A percentile compares a stretch with the other conserved stretches of the same genome.
Evolutionary conservation across 2,329 filamentous ascomycete species (phyloP).

Genomic region (Neocucurbitaria cava): DNA sequence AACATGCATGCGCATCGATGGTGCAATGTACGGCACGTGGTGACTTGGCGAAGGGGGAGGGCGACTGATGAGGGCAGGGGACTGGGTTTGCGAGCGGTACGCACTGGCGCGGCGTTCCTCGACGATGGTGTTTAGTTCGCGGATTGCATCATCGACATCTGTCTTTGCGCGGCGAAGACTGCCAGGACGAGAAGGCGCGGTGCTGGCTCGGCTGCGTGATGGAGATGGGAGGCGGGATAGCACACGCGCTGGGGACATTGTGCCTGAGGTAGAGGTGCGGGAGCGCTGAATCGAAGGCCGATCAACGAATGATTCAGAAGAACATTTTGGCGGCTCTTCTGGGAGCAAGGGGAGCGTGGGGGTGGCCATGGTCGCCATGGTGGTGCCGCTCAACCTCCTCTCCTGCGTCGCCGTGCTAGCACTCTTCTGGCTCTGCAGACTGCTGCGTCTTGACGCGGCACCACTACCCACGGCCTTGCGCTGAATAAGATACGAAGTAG

Average conservation of each 20-base stretch:
- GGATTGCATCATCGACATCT: slow-evolving; percentile 55
- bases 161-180: slow-evolving; percentile 47
- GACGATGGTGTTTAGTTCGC: slow-evolving; percentile 58
- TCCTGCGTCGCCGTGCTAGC: slow-evolving; percentile 20
- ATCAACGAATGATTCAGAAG: slow-evolving; percentile 25
- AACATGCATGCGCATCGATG: slow-evolving; percentile 53
- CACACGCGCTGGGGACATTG: slow-evolving; percentile 29
- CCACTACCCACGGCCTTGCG: slow-evolving; percentile 41
- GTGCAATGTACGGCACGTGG: slow-evolving; percentile 57
- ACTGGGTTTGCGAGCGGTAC: slow-evolving; percentile 38
- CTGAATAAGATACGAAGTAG: slow-evolving; percentile 38
- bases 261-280: slow-evolving; percentile 35
- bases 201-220: slow-evolving; percentile 45
- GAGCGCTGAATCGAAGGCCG: slow-evolving; percentile 34
- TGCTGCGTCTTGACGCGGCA: slow-evolving; percentile 38
- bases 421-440: slow-evolving; percentile 37
- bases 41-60: slow-evolving; percentile 44
- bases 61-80: slow-evolving; percentile 33
- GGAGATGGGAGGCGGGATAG: slow-evolving; percentile 43
- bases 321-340: slow-evolving; percentile 32
- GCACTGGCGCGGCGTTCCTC: slow-evolving; percentile 54
- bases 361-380: slow-evolving; percentile 28
- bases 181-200: slow-evolving; percentile 41
- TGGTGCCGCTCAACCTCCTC: slow-evolving; percentile 29
- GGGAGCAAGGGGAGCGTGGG: slow-evolving; percentile 34